Evolutionary conservation across 2,329 filamentous ascomycete genomes (phyloP).

Genomic region (Aspergillus novoparasiticus): DNA sequence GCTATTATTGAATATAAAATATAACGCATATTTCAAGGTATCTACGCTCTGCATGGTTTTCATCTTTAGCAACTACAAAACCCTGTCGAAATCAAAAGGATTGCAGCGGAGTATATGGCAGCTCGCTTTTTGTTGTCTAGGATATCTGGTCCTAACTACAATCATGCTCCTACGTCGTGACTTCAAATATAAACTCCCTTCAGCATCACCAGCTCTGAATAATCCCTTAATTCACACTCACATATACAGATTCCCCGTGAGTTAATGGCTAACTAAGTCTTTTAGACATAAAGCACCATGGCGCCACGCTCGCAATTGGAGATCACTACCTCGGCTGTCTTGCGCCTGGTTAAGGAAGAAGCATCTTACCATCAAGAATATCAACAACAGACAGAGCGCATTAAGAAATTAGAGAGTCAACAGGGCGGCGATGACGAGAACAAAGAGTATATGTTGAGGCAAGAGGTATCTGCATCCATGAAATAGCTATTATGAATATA

Average conservation of each 20-base stretch:
- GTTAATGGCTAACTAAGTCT: neutral
- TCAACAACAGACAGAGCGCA: constrained; percentile 69
- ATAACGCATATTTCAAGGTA: neutral
- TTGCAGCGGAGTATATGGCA: neutral
- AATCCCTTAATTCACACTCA: neutral
- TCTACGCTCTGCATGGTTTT: neutral
- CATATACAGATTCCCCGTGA: neutral
- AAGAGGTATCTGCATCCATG: constrained; percentile 67
- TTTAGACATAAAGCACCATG: constrained; percentile 56
- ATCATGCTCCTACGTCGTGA: neutral
- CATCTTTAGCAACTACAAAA: neutral
- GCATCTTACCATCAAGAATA: constrained; percentile 87
- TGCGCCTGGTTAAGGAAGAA: constrained; percentile 89
- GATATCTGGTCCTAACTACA: neutral
- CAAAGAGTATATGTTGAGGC: constrained; percentile 75
- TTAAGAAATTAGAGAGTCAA: constrained; percentile 68
- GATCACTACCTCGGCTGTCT: constrained; percentile 80
- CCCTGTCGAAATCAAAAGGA: neutral
- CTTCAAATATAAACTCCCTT: neutral
- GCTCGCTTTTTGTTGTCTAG: neutral
- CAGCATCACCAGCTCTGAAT: neutral
- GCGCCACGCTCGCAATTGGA: constrained; percentile 75
- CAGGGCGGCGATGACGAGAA: constrained; percentile 75
- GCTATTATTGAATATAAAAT: neutral
- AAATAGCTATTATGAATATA: neutral